Conservation (phyloP, 129 eudicot species). For the Ambrosia artemisiifolia region DNA sequence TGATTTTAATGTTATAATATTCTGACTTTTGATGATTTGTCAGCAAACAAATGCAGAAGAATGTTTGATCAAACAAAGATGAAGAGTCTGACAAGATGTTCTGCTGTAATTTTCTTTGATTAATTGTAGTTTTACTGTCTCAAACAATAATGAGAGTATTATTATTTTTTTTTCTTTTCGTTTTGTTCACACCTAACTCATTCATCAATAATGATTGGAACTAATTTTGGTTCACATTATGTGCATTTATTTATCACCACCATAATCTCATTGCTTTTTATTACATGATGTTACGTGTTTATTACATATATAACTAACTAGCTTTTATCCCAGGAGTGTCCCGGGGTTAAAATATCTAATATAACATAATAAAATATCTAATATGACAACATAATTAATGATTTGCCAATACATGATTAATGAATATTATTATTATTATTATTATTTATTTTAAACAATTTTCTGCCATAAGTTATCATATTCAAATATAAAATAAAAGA, state of each 20-base stretch:
- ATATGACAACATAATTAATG: too few relatives aligned
- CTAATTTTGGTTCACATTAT: conserved; percentile 8
- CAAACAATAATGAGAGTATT: conserved; percentile 18
- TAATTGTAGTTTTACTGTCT: conserved; percentile 21
- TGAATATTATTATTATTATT: too few relatives aligned
- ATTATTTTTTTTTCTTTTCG: neutral
- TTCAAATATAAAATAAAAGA: too few relatives aligned
- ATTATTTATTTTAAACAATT: too few relatives aligned
- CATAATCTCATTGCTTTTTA: neutral
- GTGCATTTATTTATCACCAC: conserved; percentile 12
- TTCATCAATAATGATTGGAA: neutral
- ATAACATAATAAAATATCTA: too few relatives aligned
- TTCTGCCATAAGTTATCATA: too few relatives aligned
- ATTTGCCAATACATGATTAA: too few relatives aligned
- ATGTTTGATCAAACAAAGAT: neutral
- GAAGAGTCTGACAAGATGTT: conserved; percentile 9
- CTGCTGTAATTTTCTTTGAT: conserved; percentile 2
- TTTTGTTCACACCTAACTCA: neutral
- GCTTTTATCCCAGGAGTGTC: too few relatives aligned
- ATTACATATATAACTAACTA: too few relatives aligned
- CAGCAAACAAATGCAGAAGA: conserved; percentile 20
- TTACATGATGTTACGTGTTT: neutral
- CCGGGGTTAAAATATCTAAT: too few relatives aligned
- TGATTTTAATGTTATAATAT: neutral
- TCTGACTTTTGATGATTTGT: neutral